Evolutionary conservation across 345 rosid genomes (phyloP), one percentile per base, ranked within the genome.

Genomic region (Gossypium arboreum): DNA sequence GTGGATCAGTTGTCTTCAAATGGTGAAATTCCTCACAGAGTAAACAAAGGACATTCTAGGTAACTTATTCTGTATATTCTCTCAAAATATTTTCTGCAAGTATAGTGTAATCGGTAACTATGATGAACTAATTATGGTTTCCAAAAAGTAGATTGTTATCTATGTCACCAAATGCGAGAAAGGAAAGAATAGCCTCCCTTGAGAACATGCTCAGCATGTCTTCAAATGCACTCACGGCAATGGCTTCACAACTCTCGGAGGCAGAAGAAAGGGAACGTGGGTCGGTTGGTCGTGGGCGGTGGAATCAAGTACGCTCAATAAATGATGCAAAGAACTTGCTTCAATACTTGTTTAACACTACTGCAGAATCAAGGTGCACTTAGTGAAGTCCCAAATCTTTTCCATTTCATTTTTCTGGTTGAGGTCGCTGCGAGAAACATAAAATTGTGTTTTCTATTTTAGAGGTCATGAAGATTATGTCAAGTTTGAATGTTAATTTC

Each of bases 171-270:
- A 87, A 81, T 82, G 86, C 89, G 52, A 87, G 93, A 85, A 80
- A 77, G 84, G 85, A 88, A 71, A 87, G 94, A 80, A 87, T 83
- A 68, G 85, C 88, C 76, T 86, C 92, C 69, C 88, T 92, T 50
- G 93, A 92, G 83, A 85, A 68, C 76, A 90, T 92, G 94, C 75
- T 88, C 76, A 86, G 81, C 80, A 83, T 90, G 87, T 86, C 97
- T 60, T 86, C 94, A 70, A 83, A 83, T 80, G 85, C 88, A 25
- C 93, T 92, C 69, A 85, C 75, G 45, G 83, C 83, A 59, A 92
- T 92, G 97, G 88, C 89, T 79, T 90, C 97, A 73, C 94, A 92
- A 81, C 91, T 92, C 82, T 90, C 88, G 44, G 97, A 88, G 83
- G 93, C 91, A 85, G 92, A 90, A 82, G 94, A 90, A 76, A 85